Conservation (phyloP, 805 yeast species). For the Zygosaccharomyces gambellarensis region DNA sequence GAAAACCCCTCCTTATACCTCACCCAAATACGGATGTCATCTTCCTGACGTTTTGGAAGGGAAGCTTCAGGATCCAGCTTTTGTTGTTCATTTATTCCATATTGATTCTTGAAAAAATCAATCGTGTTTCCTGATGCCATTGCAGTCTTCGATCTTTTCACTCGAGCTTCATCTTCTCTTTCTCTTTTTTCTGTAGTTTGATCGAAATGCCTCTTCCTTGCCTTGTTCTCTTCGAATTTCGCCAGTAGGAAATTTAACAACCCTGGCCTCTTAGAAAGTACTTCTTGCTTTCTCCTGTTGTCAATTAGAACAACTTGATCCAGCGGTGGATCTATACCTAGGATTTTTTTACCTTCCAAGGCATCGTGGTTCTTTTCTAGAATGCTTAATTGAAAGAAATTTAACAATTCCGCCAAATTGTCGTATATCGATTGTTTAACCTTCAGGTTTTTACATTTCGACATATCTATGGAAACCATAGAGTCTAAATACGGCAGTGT, state of each 20-base stretch:
- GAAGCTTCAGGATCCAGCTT: not conserved
- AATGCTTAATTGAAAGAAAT: conserved; percentile 39
- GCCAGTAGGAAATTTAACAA: conserved; percentile 23
- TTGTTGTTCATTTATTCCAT: conserved; percentile 22
- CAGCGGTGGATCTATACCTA: conserved; percentile 29
- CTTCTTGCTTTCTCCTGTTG: conserved; percentile 20
- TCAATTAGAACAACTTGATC: conserved; percentile 27
- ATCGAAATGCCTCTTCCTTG: conserved; percentile 33
- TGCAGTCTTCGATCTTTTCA: conserved; percentile 20
- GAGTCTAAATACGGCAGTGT: conserved; percentile 36
- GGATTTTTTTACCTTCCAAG: conserved; percentile 14
- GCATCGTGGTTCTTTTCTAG: conserved; percentile 34
- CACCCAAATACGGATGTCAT: conserved; percentile 62
- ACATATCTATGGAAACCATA: conserved; percentile 27
- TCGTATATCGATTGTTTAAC: conserved; percentile 30
- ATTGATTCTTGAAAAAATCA: conserved; percentile 44
- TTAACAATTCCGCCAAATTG: conserved; percentile 37
- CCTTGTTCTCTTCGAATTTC: conserved; percentile 30
- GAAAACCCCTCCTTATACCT: conserved; percentile 89
- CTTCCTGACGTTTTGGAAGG: conserved; percentile 17
- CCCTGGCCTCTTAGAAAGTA: conserved; percentile 25
- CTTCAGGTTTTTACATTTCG: conserved; percentile 25
- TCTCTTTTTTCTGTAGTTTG: conserved; percentile 17
- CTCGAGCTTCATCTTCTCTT: conserved; percentile 18
- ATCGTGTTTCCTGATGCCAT: conserved; percentile 23